These are phyloP conservation scores for Tetrahymena borealis DNA, from an alignment of 73 alveolate species.

Conservation along the genomic window DNA sequence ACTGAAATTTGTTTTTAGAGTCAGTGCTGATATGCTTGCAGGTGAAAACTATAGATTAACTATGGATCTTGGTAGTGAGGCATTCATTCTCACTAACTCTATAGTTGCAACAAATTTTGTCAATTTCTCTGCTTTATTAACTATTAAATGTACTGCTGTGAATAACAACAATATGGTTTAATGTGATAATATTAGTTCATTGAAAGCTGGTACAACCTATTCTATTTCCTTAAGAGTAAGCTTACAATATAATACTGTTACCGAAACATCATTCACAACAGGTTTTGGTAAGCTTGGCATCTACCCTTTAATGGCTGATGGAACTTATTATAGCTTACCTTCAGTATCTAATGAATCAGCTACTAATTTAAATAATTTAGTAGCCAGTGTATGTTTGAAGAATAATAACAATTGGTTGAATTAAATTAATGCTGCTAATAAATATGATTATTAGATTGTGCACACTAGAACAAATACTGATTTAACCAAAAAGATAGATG, in stretches of 20 bases:
- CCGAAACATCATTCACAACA: not conserved
- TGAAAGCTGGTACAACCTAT: not conserved
- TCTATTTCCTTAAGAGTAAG: not conserved
- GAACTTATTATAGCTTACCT: not conserved
- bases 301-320: not conserved
- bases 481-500: not conserved
- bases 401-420: not conserved
- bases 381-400: not conserved
- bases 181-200: not conserved
- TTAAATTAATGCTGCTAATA: not conserved
- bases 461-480: not conserved
- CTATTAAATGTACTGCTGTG: not conserved
- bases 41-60: not conserved
- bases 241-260: not conserved
- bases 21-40: not conserved
- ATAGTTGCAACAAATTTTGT: not conserved
- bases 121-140: not conserved
- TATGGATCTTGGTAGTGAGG: not conserved
- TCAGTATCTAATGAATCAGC: not conserved
- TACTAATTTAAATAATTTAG: not conserved
- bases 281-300: not conserved
- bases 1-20: not conserved
- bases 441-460: not conserved
- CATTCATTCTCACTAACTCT: not conserved
- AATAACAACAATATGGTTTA: not conserved